These are phyloP conservation scores for Daldinia concentrica DNA, from an alignment of 495 filamentous ascomycete species.

Conservation along the genomic window DNA sequence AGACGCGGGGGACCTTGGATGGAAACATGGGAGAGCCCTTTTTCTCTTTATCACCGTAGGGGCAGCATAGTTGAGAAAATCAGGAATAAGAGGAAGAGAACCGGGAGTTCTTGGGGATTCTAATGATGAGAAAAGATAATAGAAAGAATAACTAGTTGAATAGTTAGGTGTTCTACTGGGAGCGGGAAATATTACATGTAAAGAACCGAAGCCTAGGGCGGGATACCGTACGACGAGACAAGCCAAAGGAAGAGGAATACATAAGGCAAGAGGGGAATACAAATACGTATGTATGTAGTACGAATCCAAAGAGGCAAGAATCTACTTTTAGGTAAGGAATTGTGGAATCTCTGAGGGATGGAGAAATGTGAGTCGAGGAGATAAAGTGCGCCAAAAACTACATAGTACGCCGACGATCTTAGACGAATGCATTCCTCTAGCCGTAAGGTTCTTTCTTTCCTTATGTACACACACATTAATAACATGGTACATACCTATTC, in stretches of 20 bases:
- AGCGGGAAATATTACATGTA: not conserved
- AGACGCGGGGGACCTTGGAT: conserved; percentile 35
- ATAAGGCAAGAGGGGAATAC: conserved; percentile 7
- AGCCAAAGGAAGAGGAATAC: not conserved
- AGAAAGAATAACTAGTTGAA: not conserved
- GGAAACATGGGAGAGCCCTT: conserved; percentile 36
- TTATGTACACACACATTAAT: not conserved
- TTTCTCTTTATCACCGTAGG: conserved; percentile 12
- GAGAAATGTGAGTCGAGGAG: conserved; percentile 15
- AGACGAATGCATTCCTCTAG: not conserved
- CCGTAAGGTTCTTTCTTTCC: not conserved
- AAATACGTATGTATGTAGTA: conserved; percentile 12
- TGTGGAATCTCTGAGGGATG: conserved; percentile 16
- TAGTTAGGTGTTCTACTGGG: not conserved
- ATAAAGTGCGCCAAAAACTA: conserved; percentile 13
- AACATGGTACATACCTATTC: not conserved
- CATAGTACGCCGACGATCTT: not conserved
- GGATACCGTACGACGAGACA: not conserved
- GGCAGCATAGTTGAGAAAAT: conserved; percentile 28
- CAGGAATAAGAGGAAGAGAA: not conserved
- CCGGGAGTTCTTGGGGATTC: not conserved
- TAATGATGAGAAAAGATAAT: not conserved
- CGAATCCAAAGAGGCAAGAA: conserved; percentile 7
- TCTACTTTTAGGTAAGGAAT: conserved; percentile 13
- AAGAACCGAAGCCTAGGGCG: not conserved